Base-by-base conservation (phyloP, 1,284 basidiomycete genomes). In the Irpex lacteus region DNA sequence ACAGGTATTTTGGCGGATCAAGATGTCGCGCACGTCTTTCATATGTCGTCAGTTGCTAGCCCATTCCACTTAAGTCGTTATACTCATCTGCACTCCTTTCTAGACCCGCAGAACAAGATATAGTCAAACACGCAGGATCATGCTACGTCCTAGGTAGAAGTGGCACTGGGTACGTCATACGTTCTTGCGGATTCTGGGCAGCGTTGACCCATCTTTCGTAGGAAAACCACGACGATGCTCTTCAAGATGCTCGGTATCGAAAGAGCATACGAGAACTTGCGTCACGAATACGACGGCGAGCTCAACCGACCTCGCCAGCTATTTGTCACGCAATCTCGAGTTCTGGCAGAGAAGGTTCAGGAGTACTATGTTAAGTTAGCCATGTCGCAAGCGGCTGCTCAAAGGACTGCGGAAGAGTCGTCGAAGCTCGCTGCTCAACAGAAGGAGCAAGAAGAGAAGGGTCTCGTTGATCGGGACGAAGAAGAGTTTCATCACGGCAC, bases 141-240 rank as follows among this genome's bases (percentile, higher is more conserved):
- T 87, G 85, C 63, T 89, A 86, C 69, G 88, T 66, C 2, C 0
- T 57, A 15, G 68, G 68, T 8, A 60, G 68, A 6, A 65, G 63
- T 26, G 68, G 68, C 4, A 70, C 68, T 55, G 50, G 69, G 67
- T 53, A 60, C 8, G 32, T 38, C 11, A 38, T 49, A 2, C 8
- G 7, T 49, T 34, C 26, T 5, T 34, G 21, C 18, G 32, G 11
- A 6, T 18, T 18, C 19, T 32, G 60, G 3, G 50, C n/a, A 61
- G n/a, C 62, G 18, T 21, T 59, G 67, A 60, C 63, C 18, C 55
- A n/a, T 26, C n/a, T 34, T 18, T 1, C 59, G 40, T 67, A 90
- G 88, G 4, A 91, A 92, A 81, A 92, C 89, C 0, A 90, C 89
- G 0, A 89, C 88, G 0, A 89, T 91, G 82, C 75, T 90, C 0